Evolutionary conservation across 805 yeast species (phyloP).

Genomic region (Zygosaccharomyces rouxii): DNA sequence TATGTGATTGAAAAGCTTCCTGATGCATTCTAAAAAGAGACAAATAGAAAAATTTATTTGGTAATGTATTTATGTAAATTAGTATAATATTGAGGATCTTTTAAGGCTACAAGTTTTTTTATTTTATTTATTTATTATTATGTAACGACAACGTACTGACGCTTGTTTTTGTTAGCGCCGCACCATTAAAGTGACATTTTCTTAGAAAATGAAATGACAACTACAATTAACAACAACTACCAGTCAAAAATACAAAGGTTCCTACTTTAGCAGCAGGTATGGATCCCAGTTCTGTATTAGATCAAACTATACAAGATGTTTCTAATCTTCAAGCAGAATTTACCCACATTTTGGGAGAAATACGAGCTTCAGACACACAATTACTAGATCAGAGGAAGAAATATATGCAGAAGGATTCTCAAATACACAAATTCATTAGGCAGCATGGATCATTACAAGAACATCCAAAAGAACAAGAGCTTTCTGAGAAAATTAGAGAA

Average conservation of each 20-base stretch:
- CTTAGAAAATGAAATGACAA: neutral
- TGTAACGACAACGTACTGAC: neutral
- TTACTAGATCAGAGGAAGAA: conserved; percentile 63
- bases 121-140: neutral
- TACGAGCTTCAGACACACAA: conserved; percentile 62
- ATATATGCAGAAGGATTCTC: conserved; percentile 67
- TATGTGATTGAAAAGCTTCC: conserved; percentile 94
- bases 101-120: neutral
- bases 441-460: conserved; percentile 77
- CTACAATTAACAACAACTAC: neutral
- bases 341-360: conserved; percentile 72
- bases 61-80: conserved; percentile 1
- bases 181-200: neutral
- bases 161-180: neutral
- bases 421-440: conserved; percentile 74
- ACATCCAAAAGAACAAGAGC: conserved; percentile 73
- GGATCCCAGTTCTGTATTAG: conserved; percentile 88
- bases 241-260: neutral
- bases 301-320: conserved; percentile 66
- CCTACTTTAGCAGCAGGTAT: conserved; percentile 33
- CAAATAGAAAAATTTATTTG: neutral
- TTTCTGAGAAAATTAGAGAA: conserved; percentile 61
- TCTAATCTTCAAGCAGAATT: conserved; percentile 87
- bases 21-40: conserved; percentile 60
- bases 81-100: conserved; percentile 2